Base-by-base conservation (phyloP, 2,329 filamentous ascomycete genomes). In the Ascochyta clinopodiicola region DNA sequence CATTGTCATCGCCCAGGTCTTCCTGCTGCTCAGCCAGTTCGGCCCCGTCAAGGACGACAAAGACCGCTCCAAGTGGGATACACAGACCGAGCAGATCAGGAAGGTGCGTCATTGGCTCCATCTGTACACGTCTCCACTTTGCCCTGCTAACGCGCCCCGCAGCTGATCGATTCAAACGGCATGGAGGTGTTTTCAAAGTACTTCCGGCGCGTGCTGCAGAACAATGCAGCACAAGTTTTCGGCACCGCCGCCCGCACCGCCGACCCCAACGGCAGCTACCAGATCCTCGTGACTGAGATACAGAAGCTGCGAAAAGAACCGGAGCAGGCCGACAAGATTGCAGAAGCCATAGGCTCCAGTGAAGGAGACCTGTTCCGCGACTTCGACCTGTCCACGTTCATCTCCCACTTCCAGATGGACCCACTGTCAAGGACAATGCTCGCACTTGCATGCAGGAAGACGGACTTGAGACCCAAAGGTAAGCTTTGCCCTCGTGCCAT, bases 181-280 rank as follows among this genome's bases (percentile, higher is more conserved):
- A 99, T 99, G 94, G 96, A 99, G 84, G 92, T 97, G 74, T 97
- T 93, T 77, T 88, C 91, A 58, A 96, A 93, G 82, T 97, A 95
- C 78, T 96, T 99, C 79, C 88, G 92, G 77, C 91, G 94, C 78
- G 84, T 98, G 75, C 86, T 99, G 73, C 90, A 89, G 78, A 88
- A 89, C 79, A 97, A 97, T 86, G 92, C 93, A 69, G 82, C 88
- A 61, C 89, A 95, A 71, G 95, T 99, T 75, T 98, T 98, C 74
- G 88, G 92, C 46, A 87, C 89, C 61, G 82, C 88, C 50, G 90
- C 86, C 68, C 85, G 92, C 77, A 85, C 86, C 51, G 85, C 87
- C 62, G 84, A 91, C 62, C 90, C 89, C 76, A 83, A 89, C 48
- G 91, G 89, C 60, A 96, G 90, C 76, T 96, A 96, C 74, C 88